Evolutionary conservation across 78 protist species (phyloP).

Genomic region (Thecamonas trahens): DNA sequence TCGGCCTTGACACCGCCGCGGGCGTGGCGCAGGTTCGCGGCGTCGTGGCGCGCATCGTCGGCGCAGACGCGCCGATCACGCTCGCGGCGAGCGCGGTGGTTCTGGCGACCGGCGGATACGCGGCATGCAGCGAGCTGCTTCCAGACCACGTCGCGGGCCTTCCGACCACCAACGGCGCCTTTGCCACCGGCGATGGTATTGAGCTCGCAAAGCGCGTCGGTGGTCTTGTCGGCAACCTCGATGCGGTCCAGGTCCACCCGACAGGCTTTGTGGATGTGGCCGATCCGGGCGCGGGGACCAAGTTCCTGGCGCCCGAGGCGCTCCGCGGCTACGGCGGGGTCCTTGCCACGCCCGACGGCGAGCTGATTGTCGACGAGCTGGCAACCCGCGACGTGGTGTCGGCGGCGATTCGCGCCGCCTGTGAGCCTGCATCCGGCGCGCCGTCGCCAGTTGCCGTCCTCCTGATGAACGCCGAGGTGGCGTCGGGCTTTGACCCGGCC

Average conservation of each 20-base stretch:
- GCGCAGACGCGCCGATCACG: too few relatives aligned
- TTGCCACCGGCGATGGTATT: slow-evolving; percentile 23
- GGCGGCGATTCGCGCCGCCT: slow-evolving; percentile 30
- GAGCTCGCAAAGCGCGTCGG: slow-evolving; percentile 5
- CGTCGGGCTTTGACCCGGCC: slow-evolving; percentile 11
- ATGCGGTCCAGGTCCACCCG: slow-evolving; percentile 77
- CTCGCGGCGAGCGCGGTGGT: slow-evolving; percentile 45
- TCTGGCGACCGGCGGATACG: slow-evolving; percentile 68
- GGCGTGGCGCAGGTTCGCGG: too few relatives aligned
- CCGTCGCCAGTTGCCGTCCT: slow-evolving; percentile 5
- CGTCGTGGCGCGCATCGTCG: too few relatives aligned
- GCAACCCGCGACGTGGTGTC: slow-evolving; percentile 58
- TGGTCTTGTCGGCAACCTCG: background rate
- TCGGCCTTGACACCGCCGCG: too few relatives aligned
- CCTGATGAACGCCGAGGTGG: slow-evolving; percentile 12
- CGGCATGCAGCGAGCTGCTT: background rate
- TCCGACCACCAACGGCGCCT: slow-evolving; percentile 79
- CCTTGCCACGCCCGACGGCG: slow-evolving; percentile 40
- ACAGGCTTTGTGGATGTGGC: slow-evolving; percentile 69
- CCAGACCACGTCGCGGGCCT: slow-evolving; percentile 33
- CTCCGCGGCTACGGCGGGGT: slow-evolving; percentile 80
- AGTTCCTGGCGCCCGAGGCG: slow-evolving; percentile 73
- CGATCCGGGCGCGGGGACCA: slow-evolving; percentile 34
- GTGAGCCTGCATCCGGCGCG: background rate
- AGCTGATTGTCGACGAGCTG: slow-evolving; percentile 69